phyloP scores from a whole-genome alignment of 228 moss, liverwort and hornwort genomes.

The Sphagnum magellanicum region DNA sequence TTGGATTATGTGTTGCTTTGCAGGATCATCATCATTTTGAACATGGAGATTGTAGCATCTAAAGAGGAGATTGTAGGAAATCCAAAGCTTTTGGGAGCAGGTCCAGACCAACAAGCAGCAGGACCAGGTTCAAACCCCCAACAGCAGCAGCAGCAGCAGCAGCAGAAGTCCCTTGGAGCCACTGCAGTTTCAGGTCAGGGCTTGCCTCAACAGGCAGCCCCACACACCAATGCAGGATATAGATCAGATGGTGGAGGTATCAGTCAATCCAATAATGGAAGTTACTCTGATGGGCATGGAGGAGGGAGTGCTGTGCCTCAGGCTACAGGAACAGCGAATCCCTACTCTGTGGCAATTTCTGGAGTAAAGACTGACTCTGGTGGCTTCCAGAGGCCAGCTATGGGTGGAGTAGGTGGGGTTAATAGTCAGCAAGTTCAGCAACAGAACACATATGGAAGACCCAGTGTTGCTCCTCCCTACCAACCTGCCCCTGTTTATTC shows the following conservation, averaged over 20 bases:
- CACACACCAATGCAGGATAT: slow-evolving; percentile 17
- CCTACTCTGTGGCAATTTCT: slow-evolving; percentile 46
- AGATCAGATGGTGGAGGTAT: slow-evolving; percentile 34
- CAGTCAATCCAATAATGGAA: slow-evolving; percentile 35
- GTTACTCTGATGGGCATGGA: slow-evolving; percentile 33
- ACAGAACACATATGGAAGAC: slow-evolving; percentile 37
- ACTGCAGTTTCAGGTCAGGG: slow-evolving; percentile 13
- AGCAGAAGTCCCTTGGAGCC: slow-evolving; percentile 22
- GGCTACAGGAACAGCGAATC: slow-evolving; percentile 24
- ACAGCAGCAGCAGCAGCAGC: slow-evolving; percentile 42
- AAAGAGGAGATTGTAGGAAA: slow-evolving; percentile 83
- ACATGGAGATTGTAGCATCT: slow-evolving; percentile 79
- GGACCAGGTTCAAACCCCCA: slow-evolving; percentile 18
- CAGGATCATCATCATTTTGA: slow-evolving; percentile 94
- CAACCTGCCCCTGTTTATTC: slow-evolving; percentile 54
- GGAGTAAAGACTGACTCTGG: slow-evolving; percentile 29
- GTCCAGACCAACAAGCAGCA: slow-evolving; percentile 42
- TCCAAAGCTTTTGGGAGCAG: slow-evolving; percentile 53
- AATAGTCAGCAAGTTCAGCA: slow-evolving; percentile 48
- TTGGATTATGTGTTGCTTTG: not conserved
- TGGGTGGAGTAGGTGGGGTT: slow-evolving; percentile 13
- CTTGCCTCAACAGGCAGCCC: slow-evolving; percentile 7
- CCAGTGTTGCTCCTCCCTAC: slow-evolving; percentile 26
- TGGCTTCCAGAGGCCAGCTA: slow-evolving; percentile 10
- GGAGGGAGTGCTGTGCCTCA: slow-evolving; percentile 50